Conservation (phyloP, 495 filamentous ascomycete genomes). For the Diplogelasinospora grovesii region DNA sequence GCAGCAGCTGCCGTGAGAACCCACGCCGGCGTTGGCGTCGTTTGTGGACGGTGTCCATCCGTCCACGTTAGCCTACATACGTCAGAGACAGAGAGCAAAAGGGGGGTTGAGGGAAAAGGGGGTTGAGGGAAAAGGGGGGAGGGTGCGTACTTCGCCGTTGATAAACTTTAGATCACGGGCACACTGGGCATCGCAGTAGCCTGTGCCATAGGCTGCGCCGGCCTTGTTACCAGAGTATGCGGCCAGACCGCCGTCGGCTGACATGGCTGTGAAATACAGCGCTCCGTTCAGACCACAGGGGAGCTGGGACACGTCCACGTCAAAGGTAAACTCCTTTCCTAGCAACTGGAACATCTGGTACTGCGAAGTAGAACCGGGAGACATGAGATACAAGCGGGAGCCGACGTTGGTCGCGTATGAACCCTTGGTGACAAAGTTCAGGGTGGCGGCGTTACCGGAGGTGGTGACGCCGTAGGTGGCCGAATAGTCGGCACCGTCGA, state of each 20-base stretch:
- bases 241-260: constrained; percentile 51
- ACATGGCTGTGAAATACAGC: constrained; percentile 62
- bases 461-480: constrained; percentile 52
- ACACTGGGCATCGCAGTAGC: constrained; percentile 72
- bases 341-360: constrained; percentile 57
- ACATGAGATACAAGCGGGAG: constrained; percentile 55
- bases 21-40: constrained; percentile 47
- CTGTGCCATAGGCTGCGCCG: constrained; percentile 63
- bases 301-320: constrained; percentile 57
- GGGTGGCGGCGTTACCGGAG: constrained; percentile 31
- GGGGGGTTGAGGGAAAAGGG: no score
- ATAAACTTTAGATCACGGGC: no score
- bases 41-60: constrained; percentile 33
- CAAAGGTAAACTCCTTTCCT: constrained; percentile 61
- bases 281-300: constrained; percentile 69
- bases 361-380: constrained; percentile 33
- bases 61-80: no score
- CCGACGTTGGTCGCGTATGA: constrained; percentile 40
- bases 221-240: constrained; percentile 56
- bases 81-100: no score
- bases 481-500: constrained; percentile 61
- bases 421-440: constrained; percentile 11
- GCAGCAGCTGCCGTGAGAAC: constrained; percentile 53
- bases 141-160: constrained; percentile 47
- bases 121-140: no score